Percentiles rank a stretch among this genome's conserved stretches.
Conservation (phyloP, 2,329 filamentous ascomycete species). For the Arthrinium phaeospermum region DNA sequence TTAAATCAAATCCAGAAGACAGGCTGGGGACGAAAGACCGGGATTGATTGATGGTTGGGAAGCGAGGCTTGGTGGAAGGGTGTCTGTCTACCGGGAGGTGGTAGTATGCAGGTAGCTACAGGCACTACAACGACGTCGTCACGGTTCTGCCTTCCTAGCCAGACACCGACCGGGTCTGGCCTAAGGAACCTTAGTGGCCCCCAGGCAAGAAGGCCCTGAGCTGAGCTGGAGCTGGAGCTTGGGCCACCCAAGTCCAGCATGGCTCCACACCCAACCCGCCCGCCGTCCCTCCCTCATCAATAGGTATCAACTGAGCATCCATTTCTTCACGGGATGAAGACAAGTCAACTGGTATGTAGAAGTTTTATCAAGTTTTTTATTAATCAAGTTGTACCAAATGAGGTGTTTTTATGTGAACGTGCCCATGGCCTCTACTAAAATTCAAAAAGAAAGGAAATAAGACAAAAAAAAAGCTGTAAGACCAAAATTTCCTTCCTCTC, state of each 20-base stretch:
- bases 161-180: not conserved
- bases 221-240: slow-evolving; percentile 7
- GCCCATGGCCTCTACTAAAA: not conserved
- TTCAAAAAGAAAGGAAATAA: not conserved
- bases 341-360: too few species aligned
- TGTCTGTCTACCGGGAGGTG: not conserved
- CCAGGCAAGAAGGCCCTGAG: not conserved
- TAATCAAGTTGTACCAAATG: not conserved
- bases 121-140: slow-evolving; percentile 24
- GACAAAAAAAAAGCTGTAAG: not conserved
- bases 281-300: too few species aligned
- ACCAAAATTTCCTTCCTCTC: slow-evolving; percentile 8
- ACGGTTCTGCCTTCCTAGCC: slow-evolving; percentile 26
- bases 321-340: too few species aligned
- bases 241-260: not conserved
- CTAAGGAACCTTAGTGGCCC: not conserved
- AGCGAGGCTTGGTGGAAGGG: not conserved
- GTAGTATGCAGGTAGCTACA: not conserved
- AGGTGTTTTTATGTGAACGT: not conserved
- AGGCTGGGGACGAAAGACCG: not conserved
- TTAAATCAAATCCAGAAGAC: not conserved
- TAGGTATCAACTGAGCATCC: too few species aligned
- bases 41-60: not conserved
- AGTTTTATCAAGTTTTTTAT: not conserved
- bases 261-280: not conserved